A percentile compares a stretch with the other conserved stretches of the same genome.
Evolutionary conservation across 2,329 filamentous ascomycete genomes (phyloP).

Genomic region (Elsinoe necatrix): DNA sequence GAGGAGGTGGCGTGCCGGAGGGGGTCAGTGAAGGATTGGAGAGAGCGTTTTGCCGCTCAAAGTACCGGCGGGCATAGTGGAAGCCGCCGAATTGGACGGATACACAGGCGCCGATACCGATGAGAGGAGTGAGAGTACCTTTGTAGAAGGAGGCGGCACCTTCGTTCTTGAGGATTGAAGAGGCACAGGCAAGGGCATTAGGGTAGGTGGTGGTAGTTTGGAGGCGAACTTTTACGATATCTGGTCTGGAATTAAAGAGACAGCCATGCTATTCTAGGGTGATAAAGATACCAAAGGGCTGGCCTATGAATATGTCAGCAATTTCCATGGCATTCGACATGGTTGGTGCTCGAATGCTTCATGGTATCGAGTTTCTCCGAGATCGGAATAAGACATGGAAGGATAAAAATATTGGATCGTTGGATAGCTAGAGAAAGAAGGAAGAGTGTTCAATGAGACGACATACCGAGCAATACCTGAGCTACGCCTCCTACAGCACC

Average conservation of each 20-base stretch:
- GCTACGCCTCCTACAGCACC: slow-evolving; percentile 88
- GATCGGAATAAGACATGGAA: not conserved
- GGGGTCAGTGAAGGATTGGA: slow-evolving; percentile 26
- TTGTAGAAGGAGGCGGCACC: slow-evolving; percentile 95
- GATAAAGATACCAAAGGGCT: slow-evolving; percentile 52
- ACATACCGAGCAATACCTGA: slow-evolving; percentile 83
- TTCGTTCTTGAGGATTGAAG: slow-evolving; percentile 78
- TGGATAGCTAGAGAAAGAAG: not conserved
- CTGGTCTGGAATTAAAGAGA: slow-evolving; percentile 33
- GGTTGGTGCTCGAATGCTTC: not conserved
- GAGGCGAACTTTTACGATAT: slow-evolving; percentile 95
- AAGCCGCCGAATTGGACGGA: slow-evolving; percentile 99
- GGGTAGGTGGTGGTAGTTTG: slow-evolving; percentile 80
- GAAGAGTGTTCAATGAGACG: slow-evolving; percentile 2
- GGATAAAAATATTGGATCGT: not conserved
- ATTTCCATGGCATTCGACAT: not conserved
- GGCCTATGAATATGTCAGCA: slow-evolving; percentile 37
- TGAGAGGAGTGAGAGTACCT: slow-evolving; percentile 84
- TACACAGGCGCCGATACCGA: slow-evolving; percentile 92
- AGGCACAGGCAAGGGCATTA: slow-evolving; percentile 70
- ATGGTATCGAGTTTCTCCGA: slow-evolving; percentile 1
- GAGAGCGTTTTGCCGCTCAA: slow-evolving; percentile 64
- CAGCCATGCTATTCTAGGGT: not conserved
- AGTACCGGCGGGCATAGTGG: slow-evolving; percentile 77
- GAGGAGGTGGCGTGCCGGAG: slow-evolving; percentile 35